Conservation (phyloP, 169 alveolate species). For the Cryptosporidium xiaoi region DNA sequence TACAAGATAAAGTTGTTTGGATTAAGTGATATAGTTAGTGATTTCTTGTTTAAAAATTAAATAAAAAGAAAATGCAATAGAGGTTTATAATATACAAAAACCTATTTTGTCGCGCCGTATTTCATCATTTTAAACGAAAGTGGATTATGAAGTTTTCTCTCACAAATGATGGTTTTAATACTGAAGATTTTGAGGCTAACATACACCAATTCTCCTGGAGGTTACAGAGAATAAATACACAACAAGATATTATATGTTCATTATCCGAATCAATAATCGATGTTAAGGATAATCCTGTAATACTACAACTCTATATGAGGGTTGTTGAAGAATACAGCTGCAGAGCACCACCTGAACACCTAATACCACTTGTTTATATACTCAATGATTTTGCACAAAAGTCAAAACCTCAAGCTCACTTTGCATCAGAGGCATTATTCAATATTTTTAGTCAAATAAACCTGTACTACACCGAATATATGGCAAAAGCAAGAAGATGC, state of each 20-base stretch:
- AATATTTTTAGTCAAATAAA: constrained; percentile 60
- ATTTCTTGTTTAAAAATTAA: background rate
- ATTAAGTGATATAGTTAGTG: too few species aligned
- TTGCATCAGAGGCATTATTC: constrained; percentile 54
- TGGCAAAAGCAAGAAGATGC: constrained; percentile 74
- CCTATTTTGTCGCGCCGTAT: background rate
- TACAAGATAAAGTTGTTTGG: too few species aligned
- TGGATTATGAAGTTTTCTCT: too few species aligned
- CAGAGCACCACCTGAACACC: constrained; percentile 72
- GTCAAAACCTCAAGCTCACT: constrained; percentile 61
- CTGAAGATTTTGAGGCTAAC: constrained; percentile 60
- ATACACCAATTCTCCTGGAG: constrained; percentile 27
- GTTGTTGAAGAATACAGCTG: constrained; percentile 63
- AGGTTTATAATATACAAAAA: background rate
- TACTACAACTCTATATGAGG: constrained; percentile 64
- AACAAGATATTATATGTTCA: constrained; percentile 69
- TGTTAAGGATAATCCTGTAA: constrained; percentile 54
- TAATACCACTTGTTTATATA: constrained; percentile 59
- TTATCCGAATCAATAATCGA: constrained; percentile 40
- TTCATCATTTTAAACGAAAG: background rate
- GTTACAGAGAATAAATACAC: constrained; percentile 41
- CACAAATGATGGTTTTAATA: constrained; percentile 20
- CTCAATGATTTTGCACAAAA: constrained; percentile 71
- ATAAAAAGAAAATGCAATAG: background rate
- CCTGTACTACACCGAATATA: constrained; percentile 51